Base-by-base conservation (phyloP, 2,329 filamentous ascomycete genomes). In the Dothistroma pini region DNA sequence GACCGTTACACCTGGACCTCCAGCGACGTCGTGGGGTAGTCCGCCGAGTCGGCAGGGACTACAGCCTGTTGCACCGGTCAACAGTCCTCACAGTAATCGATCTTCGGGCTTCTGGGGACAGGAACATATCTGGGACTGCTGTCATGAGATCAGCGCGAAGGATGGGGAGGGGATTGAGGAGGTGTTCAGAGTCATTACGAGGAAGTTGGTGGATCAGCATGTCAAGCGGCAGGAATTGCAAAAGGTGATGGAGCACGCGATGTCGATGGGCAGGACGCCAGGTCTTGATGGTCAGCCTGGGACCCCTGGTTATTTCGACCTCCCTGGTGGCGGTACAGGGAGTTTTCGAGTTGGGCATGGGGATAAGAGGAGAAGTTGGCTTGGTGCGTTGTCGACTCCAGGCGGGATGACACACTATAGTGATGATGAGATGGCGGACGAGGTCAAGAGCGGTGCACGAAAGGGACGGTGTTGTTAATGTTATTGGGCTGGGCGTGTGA, bases 131-230 rank as follows among this genome's bases (percentile, higher is more conserved):
- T 97, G 93, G 93, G 93, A 97, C 71, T 96, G 92, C 65, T 97
- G 93, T 75, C 95, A 97, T 76, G 95, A 99, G 79, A 93, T 99
- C 72, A 93, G 88, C 68, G 93, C 93, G 53, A 93, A 96, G 80
- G 92, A 89, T 71, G 93, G 93, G 59, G 93, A 97, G 79, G 93
- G 93, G 19, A 93, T 99, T 19, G 95, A 97, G 69, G 95, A 97
- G 76, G 92, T 99, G 0, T 97, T 97, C 70, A 84, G 93, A 1
- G 91, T 96, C 29, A 89, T 92, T 51, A 95, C 93, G 9, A 82
- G 96, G 70, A 96, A 96, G 77, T 77, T 89, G 19, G 86, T 88
- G 5, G 93, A 97, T 78, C 85, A 93, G 71, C 79, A 82, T 61
- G 80, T 88, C 49, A 80, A 81, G 59, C 81, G 79, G 51, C 72